phyloP scores from a whole-genome alignment of 2,329 filamentous ascomycete species.

The Colletotrichum sp. region DNA sequence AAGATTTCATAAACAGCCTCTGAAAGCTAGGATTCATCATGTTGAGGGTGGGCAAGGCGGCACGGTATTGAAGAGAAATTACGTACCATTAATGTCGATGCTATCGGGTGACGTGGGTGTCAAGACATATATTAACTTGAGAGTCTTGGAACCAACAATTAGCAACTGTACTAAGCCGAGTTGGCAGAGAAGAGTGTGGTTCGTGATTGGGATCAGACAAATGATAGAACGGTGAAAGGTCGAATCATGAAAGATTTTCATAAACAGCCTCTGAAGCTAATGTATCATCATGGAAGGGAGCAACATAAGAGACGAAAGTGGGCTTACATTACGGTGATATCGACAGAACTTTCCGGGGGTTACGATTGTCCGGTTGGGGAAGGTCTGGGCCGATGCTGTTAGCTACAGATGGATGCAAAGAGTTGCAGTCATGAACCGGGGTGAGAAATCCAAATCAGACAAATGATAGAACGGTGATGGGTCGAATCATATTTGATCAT shows the following conservation, averaged over 20 bases:
- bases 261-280: conserved; percentile 53
- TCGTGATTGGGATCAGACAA: conserved; percentile 5
- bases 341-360: not conserved
- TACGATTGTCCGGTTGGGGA: not conserved
- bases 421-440: not conserved
- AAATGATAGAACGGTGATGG: conserved; percentile 35
- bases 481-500: conserved; percentile 47
- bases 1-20: conserved; percentile 53
- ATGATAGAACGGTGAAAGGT: conserved; percentile 37
- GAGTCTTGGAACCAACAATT: not conserved
- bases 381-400: not conserved
- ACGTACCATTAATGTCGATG: not conserved
- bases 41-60: not conserved
- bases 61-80: not conserved
- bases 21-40: conserved; percentile 46
- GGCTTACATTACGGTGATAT: conserved; percentile 23
- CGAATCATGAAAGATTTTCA: conserved; percentile 43
- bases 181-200: not conserved
- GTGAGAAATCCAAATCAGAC: conserved; percentile 3
- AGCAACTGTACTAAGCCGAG: not conserved
- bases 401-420: not conserved
- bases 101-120: not conserved
- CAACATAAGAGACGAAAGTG: not conserved
- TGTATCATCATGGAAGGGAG: conserved; percentile 40
- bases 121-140: not conserved